A percentile compares a stretch with the other conserved stretches of the same genome.
phyloP scores from a whole-genome alignment of 371 early-diverging fungal species.

The Rhizopus arrhizus region DNA sequence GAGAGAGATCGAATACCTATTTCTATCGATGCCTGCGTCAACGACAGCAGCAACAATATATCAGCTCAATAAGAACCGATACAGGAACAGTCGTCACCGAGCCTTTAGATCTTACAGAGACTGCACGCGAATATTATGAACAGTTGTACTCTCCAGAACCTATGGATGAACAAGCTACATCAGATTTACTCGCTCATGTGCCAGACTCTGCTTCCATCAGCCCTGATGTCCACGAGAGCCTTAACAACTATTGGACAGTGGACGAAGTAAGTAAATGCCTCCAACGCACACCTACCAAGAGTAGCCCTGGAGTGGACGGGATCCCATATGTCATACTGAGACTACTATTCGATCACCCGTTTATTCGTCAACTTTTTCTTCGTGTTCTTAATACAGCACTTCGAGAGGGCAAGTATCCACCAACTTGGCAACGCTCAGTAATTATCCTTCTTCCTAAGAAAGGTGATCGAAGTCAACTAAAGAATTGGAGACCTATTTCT shows the following conservation, averaged over 20 bases:
- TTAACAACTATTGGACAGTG: neutral
- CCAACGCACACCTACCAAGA: conserved; percentile 7
- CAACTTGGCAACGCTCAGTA: conserved; percentile 19
- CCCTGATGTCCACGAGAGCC: neutral
- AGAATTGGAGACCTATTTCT: too few species aligned
- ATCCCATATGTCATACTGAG: conserved; percentile 35
- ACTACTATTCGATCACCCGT: neutral
- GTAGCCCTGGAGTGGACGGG: conserved; percentile 37
- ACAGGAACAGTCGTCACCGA: neutral
- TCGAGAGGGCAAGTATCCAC: conserved; percentile 5
- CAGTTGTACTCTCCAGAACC: conserved; percentile 12
- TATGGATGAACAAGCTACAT: neutral
- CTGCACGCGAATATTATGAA: conserved; percentile 9
- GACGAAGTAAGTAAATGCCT: neutral
- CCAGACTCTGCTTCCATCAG: neutral
- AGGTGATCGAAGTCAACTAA: too few species aligned
- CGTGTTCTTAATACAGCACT: conserved; percentile 27
- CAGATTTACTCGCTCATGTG: neutral
- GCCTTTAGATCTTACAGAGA: neutral
- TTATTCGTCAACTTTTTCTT: conserved; percentile 3
- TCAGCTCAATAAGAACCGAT: conserved; percentile 9
- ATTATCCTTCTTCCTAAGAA: conserved; percentile 16
- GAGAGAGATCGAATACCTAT: conserved; percentile 30
- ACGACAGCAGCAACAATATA: conserved; percentile 15
- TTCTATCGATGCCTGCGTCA: conserved; percentile 25